Evolutionary conservation across 2,329 filamentous ascomycete species (phyloP), one percentile per base, ranked within the genome.

Genomic region (Talaromyces islandicus): DNA sequence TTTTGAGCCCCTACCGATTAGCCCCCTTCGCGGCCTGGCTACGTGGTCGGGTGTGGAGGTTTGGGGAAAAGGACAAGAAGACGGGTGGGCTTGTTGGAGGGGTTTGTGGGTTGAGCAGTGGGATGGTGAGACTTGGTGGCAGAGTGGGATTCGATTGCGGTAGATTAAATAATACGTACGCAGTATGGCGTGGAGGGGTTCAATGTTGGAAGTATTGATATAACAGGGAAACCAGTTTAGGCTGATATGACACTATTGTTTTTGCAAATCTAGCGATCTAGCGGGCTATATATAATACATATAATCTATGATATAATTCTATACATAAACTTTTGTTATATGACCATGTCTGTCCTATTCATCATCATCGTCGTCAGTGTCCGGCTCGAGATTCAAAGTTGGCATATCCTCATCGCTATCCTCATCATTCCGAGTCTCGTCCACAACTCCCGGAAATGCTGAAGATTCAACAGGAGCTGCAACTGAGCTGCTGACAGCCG

Each of bases 1-100:
- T 14, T 85, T 86, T 63, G 91, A 97, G 73, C 91, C 91, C 0
- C 75, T 96, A n/a, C 91, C 92, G 0, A 64, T 93, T 9, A 95
- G 90, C 58, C 69, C 82, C 0, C 69, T 92, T n/a, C 80, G 91
- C 27, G 83, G 81, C 1, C 35, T 92, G 17, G 88, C 89, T 0
- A 77, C 88, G 14, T 51, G 48, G 48, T 35, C 12, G 32, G 89
- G 88, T 0, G 76, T 77, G 1, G 73, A 79, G 19, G 89, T 88
- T 0, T 76, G 77, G 1, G 73, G 25, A 6, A 27, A 27, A 79
- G 19, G 54, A n/a, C n/a, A n/a, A n/a, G n/a, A 32, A 14, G 86
- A 89, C 67, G 75, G 80, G 0, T 87, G 85, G 80, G 90, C 85
- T 84, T 84, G 89, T 66, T 91, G 88, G 84, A 79, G 81, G 63